These are phyloP conservation scores for Amanita thiersii DNA, from an alignment of 768 basidiomycete genomes.

Conservation along the genomic window DNA sequence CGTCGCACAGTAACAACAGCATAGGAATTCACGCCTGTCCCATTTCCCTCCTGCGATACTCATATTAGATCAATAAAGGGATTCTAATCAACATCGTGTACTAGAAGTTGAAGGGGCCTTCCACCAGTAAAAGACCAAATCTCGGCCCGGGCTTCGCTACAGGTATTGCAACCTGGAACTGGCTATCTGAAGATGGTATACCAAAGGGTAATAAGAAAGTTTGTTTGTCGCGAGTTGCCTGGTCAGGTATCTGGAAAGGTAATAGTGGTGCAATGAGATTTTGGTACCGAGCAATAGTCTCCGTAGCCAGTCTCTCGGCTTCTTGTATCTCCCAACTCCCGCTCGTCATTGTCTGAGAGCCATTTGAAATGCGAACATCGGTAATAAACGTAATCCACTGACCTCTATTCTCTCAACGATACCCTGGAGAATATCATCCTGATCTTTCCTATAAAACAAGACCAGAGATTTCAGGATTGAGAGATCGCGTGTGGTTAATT, in stretches of 20 bases:
- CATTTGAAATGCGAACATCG: constrained; percentile 9
- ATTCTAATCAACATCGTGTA: background rate
- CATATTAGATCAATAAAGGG: constrained; percentile 8
- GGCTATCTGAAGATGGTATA: constrained; percentile 40
- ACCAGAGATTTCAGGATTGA: constrained; percentile 4
- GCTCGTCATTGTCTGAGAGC: background rate
- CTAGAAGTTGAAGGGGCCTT: constrained; percentile 23
- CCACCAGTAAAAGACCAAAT: constrained; percentile 68
- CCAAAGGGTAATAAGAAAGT: constrained; percentile 40
- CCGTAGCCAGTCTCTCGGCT: background rate
- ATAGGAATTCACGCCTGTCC: too few relatives aligned
- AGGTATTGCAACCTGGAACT: constrained; percentile 51
- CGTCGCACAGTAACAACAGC: too few relatives aligned
- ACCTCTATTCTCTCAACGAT: constrained; percentile 19
- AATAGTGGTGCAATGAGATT: constrained; percentile 54
- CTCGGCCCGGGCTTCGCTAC: constrained; percentile 65
- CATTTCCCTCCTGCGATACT: too few relatives aligned
- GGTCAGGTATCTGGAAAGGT: constrained; percentile 22
- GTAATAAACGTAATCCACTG: constrained; percentile 11
- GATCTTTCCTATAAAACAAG: constrained; percentile 14
- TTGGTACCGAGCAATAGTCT: constrained; percentile 33
- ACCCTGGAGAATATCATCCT: constrained; percentile 42
- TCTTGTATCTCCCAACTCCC: background rate
- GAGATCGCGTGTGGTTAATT: background rate
- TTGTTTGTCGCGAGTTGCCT: constrained; percentile 23